Base-by-base conservation (phyloP, 331 rosid genomes). In the Acacia concinna region DNA sequence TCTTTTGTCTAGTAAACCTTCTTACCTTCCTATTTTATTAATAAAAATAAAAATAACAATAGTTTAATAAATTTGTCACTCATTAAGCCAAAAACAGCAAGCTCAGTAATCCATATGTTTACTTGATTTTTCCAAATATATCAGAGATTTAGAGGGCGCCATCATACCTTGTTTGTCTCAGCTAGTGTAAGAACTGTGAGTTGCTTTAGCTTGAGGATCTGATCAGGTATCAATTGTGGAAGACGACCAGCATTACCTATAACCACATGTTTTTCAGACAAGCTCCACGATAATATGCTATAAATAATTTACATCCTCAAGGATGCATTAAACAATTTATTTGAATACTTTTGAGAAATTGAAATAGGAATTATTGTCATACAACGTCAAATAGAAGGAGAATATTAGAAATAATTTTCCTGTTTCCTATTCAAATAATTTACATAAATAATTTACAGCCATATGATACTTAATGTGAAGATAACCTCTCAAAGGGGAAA, bases 131-230 rank as follows among this genome's bases (percentile, higher is more conserved):
- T 10, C 28, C 57, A 57, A 18, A 31, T 46, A 28, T 40, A 8
- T 17, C 38, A 28, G 28, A 71, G 60, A 57, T 56, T 18, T 57
- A 44, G 76, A 60, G 74, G 80, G 37, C 77, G 25, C 6, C 68
- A 25, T 86, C 74, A 18, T 88, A 88, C 99, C 94, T 95, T 93
- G 89, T 89, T 73, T 18, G 92, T 88, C 88, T 91, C 97, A 4
- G 98, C 93, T 86, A 95, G 85, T 21, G 99, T 95, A 82, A 95
- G 99, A 63, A 95, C 97, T n/a, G 99, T 95, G 70, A 95, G 96
- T 81, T 95, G 99, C 90, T 87, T 95, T 44, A 95, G 88, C 86
- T 95, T 95, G 62, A 93, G 90, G 81, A 85, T 83, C 83, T 95
- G 99, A 70, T 90, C 98, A 76, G 96, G 84, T 59, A 78, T 35